Evolutionary conservation across 1,139 yeast genomes (phyloP), one percentile per base, ranked within the genome.

Genomic region (Scheffersomyces titani): DNA sequence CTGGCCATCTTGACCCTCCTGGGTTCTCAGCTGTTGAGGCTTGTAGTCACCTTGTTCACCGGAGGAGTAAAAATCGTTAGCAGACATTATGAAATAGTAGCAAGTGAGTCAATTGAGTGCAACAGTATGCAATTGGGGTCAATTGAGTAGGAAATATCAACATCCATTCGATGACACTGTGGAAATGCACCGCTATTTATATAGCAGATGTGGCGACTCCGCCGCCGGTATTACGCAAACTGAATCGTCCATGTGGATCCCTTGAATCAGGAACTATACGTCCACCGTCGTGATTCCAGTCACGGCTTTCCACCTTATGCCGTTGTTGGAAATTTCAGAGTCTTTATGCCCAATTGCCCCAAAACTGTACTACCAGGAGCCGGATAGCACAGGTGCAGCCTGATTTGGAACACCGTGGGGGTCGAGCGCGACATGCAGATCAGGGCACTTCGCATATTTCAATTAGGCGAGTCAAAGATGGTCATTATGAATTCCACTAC

Each of bases 51-150:
- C 80, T 68, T 78, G 77, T 52, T 78, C 76, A 55, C 83, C 85
- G 21, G 84, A 77, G 55, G 76, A 71, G 70, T 84, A 85, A 70
- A 80, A 85, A 54, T 85, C 88, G 85, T 84, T 84, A 60, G 87
- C 87, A 57, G 88, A 85, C 89, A 85, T 85, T 53, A 19, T 63
- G 7, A 7, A 19, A 22, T n/a, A 19, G 24, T 51, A 47, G 40
- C 7, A 46, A 19, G 9, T 19, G 19, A 46, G 21, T 46, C 22
- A 46, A 46, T 46, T 19, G 48, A 21, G 5, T 46, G 18, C 13
- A 46, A 46, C 13, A 19, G 36, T 24, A 24, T 24, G 9, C 36
- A 24, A 24, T 30, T 30, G 40, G 40, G 40, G 13, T 30, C 40
- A 30, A 30, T 30, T 30, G 40, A 30, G 40, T 30, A 30, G 6